A percentile compares a stretch with the other conserved stretches of the same genome.
Evolutionary conservation across 2,329 filamentous ascomycete genomes (phyloP).

Genomic region (Colletotrichum sp.): DNA sequence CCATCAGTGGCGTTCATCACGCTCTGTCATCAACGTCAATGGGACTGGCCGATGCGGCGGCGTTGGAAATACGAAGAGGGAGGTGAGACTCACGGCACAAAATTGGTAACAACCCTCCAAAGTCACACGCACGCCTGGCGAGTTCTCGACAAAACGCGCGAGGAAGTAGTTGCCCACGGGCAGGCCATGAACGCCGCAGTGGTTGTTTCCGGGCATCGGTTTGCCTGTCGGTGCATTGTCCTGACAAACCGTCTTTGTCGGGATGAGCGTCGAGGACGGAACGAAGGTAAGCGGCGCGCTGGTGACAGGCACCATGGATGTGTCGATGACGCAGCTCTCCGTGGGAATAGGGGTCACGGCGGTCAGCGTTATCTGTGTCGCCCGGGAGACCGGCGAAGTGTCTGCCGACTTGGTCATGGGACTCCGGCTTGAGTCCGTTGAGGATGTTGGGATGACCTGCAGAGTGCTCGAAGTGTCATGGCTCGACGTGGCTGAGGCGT

Average conservation of each 20-base stretch:
- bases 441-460: too few species aligned
- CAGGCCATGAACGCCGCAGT: constrained; percentile 44
- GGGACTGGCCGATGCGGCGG: neutral
- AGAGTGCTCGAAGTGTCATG: neutral
- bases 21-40: constrained; percentile 25
- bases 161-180: constrained; percentile 41
- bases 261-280: constrained; percentile 25
- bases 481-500: neutral
- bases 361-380: constrained; percentile 11
- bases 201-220: constrained; percentile 30
- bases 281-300: constrained; percentile 28
- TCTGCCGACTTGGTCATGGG: neutral
- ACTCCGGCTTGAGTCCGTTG: neutral
- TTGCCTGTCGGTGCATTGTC: constrained; percentile 31
- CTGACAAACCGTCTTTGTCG: constrained; percentile 36
- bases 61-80: neutral
- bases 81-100: constrained; percentile 35
- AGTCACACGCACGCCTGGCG: constrained; percentile 34
- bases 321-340: constrained; percentile 34
- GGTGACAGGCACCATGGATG: constrained; percentile 33
- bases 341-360: neutral
- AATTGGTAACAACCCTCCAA: constrained; percentile 47
- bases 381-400: neutral
- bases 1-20: constrained; percentile 32
- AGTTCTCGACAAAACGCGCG: constrained; percentile 41